Conservation (phyloP, 140 eudicot species). For the Erigeron philadelphicus region DNA sequence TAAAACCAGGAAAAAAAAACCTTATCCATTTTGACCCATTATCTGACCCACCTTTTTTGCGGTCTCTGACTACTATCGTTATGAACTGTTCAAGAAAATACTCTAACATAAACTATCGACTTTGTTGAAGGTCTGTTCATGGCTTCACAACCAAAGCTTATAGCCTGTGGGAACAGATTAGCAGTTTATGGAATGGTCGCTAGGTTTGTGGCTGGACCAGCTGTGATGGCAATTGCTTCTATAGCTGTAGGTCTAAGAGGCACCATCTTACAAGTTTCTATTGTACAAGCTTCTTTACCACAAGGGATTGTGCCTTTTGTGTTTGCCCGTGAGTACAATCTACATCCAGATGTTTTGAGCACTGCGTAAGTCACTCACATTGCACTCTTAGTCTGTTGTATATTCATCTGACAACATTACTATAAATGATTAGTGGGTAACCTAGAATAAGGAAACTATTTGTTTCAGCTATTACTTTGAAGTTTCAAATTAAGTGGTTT, state of each 20-base stretch:
- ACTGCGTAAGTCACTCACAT: conserved; percentile 38
- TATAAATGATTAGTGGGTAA: too few species aligned
- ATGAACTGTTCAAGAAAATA: conserved; percentile 6
- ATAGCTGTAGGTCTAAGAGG: conserved; percentile 45
- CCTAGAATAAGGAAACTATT: too few species aligned
- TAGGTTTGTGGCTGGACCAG: conserved; percentile 51
- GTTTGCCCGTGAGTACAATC: conserved; percentile 45
- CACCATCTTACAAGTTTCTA: conserved; percentile 44
- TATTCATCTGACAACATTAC: too few species aligned
- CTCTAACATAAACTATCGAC: neutral
- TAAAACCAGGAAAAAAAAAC: too few species aligned
- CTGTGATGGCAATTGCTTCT: conserved; percentile 54
- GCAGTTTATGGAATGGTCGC: conserved; percentile 52
- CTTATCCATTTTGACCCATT: neutral
- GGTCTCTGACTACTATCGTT: too few species aligned
- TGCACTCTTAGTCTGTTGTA: too few species aligned
- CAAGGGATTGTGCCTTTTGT: conserved; percentile 59
- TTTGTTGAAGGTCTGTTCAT: conserved; percentile 43
- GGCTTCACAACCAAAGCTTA: conserved; percentile 50
- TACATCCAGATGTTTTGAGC: conserved; percentile 47
- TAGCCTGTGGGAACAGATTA: conserved; percentile 54
- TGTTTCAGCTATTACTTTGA: too few species aligned
- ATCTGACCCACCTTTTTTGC: neutral
- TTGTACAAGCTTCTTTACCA: conserved; percentile 55
- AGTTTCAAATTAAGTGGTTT: too few species aligned